Percentiles rank a stretch among this genome's conserved stretches.
These are phyloP conservation scores for Cladobotryum protrusum DNA, from an alignment of 2,329 filamentous ascomycete species.

Conservation along the genomic window DNA sequence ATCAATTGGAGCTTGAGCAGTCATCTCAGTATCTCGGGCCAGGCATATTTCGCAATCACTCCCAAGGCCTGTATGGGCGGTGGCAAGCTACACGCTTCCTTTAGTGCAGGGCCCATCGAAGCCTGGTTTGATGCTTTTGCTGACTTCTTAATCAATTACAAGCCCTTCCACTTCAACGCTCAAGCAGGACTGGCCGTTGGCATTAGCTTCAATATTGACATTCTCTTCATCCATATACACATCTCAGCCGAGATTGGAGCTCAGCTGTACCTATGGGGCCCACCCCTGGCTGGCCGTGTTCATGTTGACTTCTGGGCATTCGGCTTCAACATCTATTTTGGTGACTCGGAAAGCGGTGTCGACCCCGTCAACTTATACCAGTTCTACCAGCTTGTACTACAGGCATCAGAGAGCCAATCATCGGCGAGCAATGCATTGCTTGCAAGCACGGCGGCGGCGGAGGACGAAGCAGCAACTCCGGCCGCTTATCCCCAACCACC, in stretches of 20 bases:
- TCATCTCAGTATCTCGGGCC: conserved; percentile 28
- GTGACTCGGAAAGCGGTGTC: conserved; percentile 1
- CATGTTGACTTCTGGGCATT: conserved; percentile 22
- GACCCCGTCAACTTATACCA: neutral
- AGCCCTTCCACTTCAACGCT: conserved; percentile 31
- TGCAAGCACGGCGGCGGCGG: neutral
- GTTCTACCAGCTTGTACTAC: conserved; percentile 1
- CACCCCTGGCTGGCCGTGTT: conserved; percentile 16
- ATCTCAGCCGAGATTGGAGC: conserved; percentile 18
- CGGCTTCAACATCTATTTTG: conserved; percentile 21
- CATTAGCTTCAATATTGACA: conserved; percentile 20
- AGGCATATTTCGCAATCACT: conserved; percentile 42
- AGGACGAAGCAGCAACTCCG: neutral
- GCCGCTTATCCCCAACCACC: neutral
- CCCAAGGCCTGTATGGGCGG: conserved; percentile 39
- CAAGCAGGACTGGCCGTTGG: conserved; percentile 22
- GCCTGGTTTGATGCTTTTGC: conserved; percentile 35
- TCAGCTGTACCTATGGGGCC: conserved; percentile 15
- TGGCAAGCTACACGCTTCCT: conserved; percentile 24
- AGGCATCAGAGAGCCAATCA: neutral
- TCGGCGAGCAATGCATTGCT: neutral
- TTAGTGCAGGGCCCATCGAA: conserved; percentile 25
- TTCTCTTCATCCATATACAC: conserved; percentile 20
- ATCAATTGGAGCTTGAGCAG: conserved; percentile 31
- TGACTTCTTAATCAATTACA: conserved; percentile 37